Conservation (phyloP, 2,329 filamentous ascomycete genomes). For the Diaporthe capsici region DNA sequence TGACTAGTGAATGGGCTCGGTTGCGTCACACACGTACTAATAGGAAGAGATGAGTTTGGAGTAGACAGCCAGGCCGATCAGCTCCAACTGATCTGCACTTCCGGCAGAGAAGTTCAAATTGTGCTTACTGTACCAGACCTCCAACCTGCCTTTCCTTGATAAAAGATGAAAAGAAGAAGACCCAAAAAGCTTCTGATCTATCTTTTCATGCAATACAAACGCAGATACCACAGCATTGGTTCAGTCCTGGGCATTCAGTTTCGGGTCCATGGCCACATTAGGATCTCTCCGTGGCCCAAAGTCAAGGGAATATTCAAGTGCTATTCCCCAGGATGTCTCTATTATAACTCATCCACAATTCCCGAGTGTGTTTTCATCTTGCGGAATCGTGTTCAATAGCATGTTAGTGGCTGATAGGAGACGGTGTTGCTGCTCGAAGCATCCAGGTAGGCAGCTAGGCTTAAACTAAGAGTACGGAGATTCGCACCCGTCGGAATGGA, state of each 20-base stretch:
- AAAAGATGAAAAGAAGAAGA: too few species aligned
- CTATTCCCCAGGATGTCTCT: not conserved
- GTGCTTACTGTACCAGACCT: too few species aligned
- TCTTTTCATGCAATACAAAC: not conserved
- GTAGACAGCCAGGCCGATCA: not conserved
- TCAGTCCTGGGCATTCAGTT: not conserved
- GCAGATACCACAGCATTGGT: not conserved
- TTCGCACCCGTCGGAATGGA: too few species aligned
- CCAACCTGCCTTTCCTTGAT: too few species aligned
- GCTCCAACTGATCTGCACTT: not conserved
- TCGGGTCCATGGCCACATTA: not conserved
- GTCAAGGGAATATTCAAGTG: not conserved
- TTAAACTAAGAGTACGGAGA: too few species aligned
- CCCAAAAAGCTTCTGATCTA: not conserved
- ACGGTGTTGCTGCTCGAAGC: not conserved
- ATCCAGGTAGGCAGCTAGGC: not conserved
- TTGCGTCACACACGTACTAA: not conserved
- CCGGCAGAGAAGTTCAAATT: not conserved
- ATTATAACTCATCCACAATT: not conserved
- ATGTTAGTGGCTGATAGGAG: not conserved
- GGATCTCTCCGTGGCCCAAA: not conserved
- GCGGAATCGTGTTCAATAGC: not conserved
- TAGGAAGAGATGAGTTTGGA: not conserved
- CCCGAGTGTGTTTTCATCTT: not conserved
- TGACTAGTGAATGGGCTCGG: not conserved